Evolutionary conservation across 768 basidiomycete species (phyloP).

Genomic region (Boletus sp.): DNA sequence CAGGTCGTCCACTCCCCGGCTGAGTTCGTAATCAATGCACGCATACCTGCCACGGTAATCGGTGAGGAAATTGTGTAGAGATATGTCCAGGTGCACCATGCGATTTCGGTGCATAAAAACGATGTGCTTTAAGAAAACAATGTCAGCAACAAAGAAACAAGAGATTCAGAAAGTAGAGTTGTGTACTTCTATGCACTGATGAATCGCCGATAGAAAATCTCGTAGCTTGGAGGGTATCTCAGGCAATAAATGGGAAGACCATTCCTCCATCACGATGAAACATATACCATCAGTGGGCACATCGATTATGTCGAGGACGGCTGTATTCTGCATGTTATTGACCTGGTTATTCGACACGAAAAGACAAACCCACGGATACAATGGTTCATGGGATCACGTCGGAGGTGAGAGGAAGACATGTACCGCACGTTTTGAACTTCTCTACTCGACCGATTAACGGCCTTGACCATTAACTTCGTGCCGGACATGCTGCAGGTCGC

Average conservation of each 20-base stretch:
- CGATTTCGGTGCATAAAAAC: conserved; percentile 66
- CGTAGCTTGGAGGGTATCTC: conserved; percentile 48
- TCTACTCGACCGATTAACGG: conserved; percentile 59
- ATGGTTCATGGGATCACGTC: conserved; percentile 66
- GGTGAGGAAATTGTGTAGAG: conserved; percentile 63
- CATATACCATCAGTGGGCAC: conserved; percentile 48
- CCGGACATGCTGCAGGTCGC: conserved; percentile 53
- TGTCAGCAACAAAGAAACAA: not conserved
- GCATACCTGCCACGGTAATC: conserved; percentile 63
- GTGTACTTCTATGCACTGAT: conserved; percentile 75
- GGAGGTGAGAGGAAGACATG: conserved; percentile 50
- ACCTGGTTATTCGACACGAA: not conserved
- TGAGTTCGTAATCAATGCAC: conserved; percentile 72
- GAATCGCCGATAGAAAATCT: conserved; percentile 53
- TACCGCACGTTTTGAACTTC: conserved; percentile 58
- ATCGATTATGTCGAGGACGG: conserved; percentile 62
- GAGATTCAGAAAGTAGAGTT: not conserved
- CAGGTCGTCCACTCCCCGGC: conserved; percentile 47
- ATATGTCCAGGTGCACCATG: conserved; percentile 72
- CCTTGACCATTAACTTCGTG: conserved; percentile 60
- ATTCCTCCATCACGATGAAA: conserved; percentile 80
- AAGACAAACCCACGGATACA: conserved; percentile 59
- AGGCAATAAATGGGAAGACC: conserved; percentile 61
- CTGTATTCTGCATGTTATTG: conserved; percentile 34
- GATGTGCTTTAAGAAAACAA: conserved; percentile 45